Percentiles rank a stretch among this genome's conserved stretches.
Conservation (phyloP, 306 rosid species). For the Fragaria vesca region DNA sequence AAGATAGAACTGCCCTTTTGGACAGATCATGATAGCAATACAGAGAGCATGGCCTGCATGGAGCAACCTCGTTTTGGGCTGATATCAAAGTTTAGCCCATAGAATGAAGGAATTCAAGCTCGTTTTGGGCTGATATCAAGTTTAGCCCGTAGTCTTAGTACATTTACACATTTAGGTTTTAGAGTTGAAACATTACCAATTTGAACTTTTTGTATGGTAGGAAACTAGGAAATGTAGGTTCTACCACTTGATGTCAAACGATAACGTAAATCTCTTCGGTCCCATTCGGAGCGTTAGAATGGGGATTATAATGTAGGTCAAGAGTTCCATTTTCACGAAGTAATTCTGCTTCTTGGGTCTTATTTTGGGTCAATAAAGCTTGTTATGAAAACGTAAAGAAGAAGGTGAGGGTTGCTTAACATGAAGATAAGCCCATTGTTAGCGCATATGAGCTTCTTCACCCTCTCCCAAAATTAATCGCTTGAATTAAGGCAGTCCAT, state of each 20-base stretch:
- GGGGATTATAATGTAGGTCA: not conserved
- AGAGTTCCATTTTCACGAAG: not conserved
- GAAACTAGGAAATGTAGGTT: too few species aligned
- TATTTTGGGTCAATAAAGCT: not conserved
- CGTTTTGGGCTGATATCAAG: too few species aligned
- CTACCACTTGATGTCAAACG: not conserved
- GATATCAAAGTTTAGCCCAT: not conserved
- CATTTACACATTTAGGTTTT: not conserved
- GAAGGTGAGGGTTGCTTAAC: not conserved
- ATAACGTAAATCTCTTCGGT: too few species aligned
- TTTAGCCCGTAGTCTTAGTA: not conserved
- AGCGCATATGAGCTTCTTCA: not conserved
- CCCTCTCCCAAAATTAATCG: conserved; percentile 9
- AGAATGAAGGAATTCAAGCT: not conserved
- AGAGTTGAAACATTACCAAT: not conserved
- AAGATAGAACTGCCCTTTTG: not conserved
- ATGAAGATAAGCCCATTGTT: not conserved
- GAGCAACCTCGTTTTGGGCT: not conserved
- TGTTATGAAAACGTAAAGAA: not conserved
- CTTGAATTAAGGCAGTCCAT: conserved; percentile 15
- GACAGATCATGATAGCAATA: not conserved
- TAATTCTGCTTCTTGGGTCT: not conserved
- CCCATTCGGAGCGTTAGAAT: too few species aligned
- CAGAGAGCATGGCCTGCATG: not conserved
- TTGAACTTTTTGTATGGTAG: not conserved